These are phyloP conservation scores for Chamaecrista fasciculata DNA, from an alignment of 306 rosid species.

Conservation along the genomic window DNA sequence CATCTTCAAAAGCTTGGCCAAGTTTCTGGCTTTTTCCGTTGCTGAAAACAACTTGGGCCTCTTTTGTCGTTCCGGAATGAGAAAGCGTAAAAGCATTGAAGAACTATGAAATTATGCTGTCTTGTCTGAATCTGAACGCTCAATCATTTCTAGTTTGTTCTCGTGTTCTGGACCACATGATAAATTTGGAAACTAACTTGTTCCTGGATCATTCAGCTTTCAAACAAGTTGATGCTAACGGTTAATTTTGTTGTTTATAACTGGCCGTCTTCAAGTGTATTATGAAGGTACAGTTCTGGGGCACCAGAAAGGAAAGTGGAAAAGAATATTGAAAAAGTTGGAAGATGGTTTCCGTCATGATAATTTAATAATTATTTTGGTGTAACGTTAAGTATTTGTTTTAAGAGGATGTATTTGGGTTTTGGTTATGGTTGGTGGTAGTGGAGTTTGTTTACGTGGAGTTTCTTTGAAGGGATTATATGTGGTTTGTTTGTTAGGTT, in stretches of 20 bases:
- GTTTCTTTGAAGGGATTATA: slow-evolving; percentile 86
- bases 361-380: slow-evolving; percentile 29
- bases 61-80: background rate
- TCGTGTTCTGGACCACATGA: slow-evolving; percentile 9
- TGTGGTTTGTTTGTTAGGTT: slow-evolving; percentile 60
- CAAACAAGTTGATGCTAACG: background rate
- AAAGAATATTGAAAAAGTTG: slow-evolving; percentile 15
- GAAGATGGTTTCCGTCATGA: slow-evolving; percentile 33
- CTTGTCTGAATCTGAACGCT: slow-evolving; percentile 1
- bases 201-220: background rate
- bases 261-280: slow-evolving; percentile 8
- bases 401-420: slow-evolving; percentile 14
- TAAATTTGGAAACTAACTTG: slow-evolving; percentile 6
- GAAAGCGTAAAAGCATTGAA: slow-evolving; percentile 20
- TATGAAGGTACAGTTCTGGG: background rate
- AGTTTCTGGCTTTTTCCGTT: background rate
- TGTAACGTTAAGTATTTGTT: slow-evolving; percentile 24
- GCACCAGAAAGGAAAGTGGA: slow-evolving; percentile 34
- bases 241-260: slow-evolving; percentile 27
- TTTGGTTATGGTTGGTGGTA: slow-evolving; percentile 73
- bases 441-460: slow-evolving; percentile 85
- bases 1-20: background rate
- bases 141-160: background rate
- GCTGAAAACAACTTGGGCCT: background rate
- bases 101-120: slow-evolving; percentile 4